Evolutionary conservation across 208 protist species (phyloP).

Genomic region (Trypanosoma rangeli): DNA sequence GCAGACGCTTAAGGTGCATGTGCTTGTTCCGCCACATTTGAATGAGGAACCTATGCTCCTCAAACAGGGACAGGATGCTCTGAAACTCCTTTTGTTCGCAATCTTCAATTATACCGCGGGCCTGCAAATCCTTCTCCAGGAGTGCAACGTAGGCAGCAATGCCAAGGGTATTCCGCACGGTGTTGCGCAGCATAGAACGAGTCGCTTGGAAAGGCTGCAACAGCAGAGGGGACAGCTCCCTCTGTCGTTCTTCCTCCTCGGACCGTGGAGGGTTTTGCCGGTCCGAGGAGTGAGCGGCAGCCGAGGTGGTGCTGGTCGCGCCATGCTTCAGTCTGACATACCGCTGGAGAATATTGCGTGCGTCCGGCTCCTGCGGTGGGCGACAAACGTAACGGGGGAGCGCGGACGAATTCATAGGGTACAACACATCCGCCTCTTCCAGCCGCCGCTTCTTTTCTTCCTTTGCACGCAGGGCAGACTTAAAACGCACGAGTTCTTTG

Average conservation of each 20-base stretch:
- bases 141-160: constrained; percentile 59
- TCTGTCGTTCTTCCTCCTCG: neutral
- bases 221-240: neutral
- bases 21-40: constrained; percentile 59
- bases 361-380: constrained; percentile 31
- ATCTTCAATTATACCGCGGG: constrained; percentile 35
- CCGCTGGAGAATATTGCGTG: constrained; percentile 44
- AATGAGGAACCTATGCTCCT: constrained; percentile 47
- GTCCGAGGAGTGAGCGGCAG: neutral
- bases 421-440: constrained; percentile 26
- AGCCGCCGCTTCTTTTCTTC: constrained; percentile 41
- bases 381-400: neutral
- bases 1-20: constrained; percentile 76
- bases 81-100: constrained; percentile 39
- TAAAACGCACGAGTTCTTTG: constrained; percentile 28
- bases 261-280: neutral
- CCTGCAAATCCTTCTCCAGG: constrained; percentile 48
- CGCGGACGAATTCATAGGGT: neutral
- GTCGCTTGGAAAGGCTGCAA: neutral
- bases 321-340: constrained; percentile 45
- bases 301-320: neutral
- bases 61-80: constrained; percentile 32
- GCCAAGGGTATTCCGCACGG: constrained; percentile 56
- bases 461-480: constrained; percentile 39
- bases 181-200: constrained; percentile 3